Percentiles rank a stretch among this genome's conserved stretches.
These are phyloP conservation scores for Neurospora sp. DNA, from an alignment of 495 filamentous ascomycete species.

Conservation along the genomic window DNA sequence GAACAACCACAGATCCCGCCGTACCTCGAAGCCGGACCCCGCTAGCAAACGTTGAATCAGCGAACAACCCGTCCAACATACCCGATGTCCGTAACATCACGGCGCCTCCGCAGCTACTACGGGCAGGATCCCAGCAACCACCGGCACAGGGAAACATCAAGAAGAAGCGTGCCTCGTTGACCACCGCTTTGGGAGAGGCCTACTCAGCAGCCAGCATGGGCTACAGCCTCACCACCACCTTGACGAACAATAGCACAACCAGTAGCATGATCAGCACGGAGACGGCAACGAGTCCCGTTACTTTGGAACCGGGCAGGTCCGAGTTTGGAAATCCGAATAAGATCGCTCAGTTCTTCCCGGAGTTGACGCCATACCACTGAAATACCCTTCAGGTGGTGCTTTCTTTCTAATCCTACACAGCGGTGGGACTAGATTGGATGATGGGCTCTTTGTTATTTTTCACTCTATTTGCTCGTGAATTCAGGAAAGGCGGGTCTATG, in stretches of 20 bases:
- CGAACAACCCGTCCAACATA: slow-evolving; percentile 5
- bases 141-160: slow-evolving; percentile 41
- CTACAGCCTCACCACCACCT: neutral
- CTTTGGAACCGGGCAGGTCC: slow-evolving; percentile 17
- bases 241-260: slow-evolving; percentile 2
- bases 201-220: neutral
- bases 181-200: slow-evolving; percentile 12
- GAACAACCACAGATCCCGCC: slow-evolving; percentile 20
- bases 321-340: slow-evolving; percentile 29
- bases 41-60: slow-evolving; percentile 23
- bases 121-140: slow-evolving; percentile 5
- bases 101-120: slow-evolving; percentile 11
- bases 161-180: slow-evolving; percentile 38
- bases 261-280: neutral
- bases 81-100: slow-evolving; percentile 18
- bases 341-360: slow-evolving; percentile 28
- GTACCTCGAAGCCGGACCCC: slow-evolving; percentile 24
- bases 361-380: slow-evolving; percentile 12
- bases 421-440: neutral
- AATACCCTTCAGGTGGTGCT: neutral
- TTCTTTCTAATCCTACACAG: neutral
- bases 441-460: neutral
- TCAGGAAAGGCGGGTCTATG: neutral
- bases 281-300: slow-evolving; percentile 10
- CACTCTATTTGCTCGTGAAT: neutral